A percentile compares a stretch with the other conserved stretches of the same genome.
Conservation (phyloP, 257 asterid species). For the Gentiana straminea region DNA sequence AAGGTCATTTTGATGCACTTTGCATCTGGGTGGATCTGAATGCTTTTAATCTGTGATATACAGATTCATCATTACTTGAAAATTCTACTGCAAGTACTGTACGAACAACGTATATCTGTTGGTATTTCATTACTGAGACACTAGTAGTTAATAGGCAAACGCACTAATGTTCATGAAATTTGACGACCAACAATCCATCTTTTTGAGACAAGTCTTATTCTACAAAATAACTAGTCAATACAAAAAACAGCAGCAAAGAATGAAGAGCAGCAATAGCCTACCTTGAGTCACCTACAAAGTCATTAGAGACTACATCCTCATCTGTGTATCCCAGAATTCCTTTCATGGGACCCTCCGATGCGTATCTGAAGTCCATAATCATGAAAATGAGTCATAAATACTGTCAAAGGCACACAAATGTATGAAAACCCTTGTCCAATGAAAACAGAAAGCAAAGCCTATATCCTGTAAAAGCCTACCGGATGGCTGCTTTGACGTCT, state of each 20-base stretch:
- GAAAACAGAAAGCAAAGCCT: neutral
- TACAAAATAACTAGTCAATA: neutral
- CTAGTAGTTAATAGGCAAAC: too few relatives aligned
- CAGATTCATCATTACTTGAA: too few relatives aligned
- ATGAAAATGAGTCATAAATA: neutral
- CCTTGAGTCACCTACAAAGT: constrained; percentile 95
- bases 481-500: constrained; percentile 88
- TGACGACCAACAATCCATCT: too few relatives aligned
- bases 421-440: neutral
- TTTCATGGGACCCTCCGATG: constrained; percentile 78
- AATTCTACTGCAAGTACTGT: too few relatives aligned
- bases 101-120: too few relatives aligned
- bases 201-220: neutral
- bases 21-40: too few relatives aligned
- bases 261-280: constrained; percentile 14
- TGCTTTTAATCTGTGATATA: too few relatives aligned
- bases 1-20: too few relatives aligned
- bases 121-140: too few relatives aligned
- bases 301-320: constrained; percentile 97
- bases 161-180: too few relatives aligned
- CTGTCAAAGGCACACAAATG: neutral
- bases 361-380: constrained; percentile 41
- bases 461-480: constrained; percentile 29
- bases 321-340: constrained; percentile 99
- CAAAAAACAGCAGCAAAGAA: neutral